Percentiles rank a stretch among this genome's conserved stretches.
Evolutionary conservation across 257 asterid genomes (phyloP).

Genomic region (Orobanche coerulescens): DNA sequence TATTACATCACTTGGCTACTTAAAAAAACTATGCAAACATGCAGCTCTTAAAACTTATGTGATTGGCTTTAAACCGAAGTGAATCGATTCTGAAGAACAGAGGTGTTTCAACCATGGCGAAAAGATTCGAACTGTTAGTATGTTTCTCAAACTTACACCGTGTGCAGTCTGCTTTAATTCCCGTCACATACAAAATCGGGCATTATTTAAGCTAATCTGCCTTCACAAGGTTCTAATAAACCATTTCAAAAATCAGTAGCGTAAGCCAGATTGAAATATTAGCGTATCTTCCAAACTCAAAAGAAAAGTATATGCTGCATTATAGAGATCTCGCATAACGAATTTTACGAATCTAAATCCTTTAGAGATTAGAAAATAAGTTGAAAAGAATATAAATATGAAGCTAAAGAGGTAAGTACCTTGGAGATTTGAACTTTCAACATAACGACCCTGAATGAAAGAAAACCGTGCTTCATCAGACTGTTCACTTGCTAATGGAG

Average conservation of each 20-base stretch:
- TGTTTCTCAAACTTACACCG: too few species aligned
- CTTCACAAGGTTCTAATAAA: neutral
- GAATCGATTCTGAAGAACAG: too few species aligned
- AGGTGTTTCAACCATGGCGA: too few species aligned
- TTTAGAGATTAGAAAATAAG: neutral
- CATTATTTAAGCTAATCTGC: neutral
- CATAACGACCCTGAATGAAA: constrained; percentile 78
- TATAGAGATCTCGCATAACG: too few species aligned
- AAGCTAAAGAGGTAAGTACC: constrained; percentile 37
- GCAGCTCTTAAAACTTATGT: too few species aligned
- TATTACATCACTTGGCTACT: too few species aligned
- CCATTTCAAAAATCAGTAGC: neutral
- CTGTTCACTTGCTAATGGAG: constrained; percentile 37
- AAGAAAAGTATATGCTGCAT: neutral
- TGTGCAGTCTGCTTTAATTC: too few species aligned
- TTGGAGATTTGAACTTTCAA: constrained; percentile 57
- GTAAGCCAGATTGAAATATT: neutral
- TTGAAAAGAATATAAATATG: neutral
- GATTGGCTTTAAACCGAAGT: too few species aligned
- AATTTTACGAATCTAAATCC: neutral
- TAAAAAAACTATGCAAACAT: too few species aligned
- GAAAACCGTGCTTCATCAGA: constrained; percentile 82
- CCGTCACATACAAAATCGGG: too few species aligned
- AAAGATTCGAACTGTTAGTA: too few species aligned
- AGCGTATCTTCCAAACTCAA: neutral